Percentiles rank a stretch among this genome's conserved stretches.
phyloP scores from a whole-genome alignment of 2,329 filamentous ascomycete genomes.

The Chaetothyriales sp. region DNA sequence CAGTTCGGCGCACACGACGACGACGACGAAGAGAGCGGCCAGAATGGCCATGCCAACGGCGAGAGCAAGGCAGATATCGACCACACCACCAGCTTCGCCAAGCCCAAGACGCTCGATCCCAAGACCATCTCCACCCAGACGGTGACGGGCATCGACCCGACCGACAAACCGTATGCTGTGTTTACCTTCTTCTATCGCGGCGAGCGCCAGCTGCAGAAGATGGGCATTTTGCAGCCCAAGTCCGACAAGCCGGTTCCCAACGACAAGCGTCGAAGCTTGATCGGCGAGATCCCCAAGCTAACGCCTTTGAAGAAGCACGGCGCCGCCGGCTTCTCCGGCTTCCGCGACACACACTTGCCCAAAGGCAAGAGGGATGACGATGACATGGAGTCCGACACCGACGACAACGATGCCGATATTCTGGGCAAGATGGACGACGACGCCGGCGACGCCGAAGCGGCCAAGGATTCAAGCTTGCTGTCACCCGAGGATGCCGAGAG shows the following conservation, averaged over 20 bases:
- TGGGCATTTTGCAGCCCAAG: constrained; percentile 71
- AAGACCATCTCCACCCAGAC: constrained; percentile 98
- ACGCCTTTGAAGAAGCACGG: constrained; percentile 75
- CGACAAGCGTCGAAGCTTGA: constrained; percentile 66
- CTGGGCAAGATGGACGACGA: constrained; percentile 50
- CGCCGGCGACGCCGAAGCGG: constrained; percentile 45
- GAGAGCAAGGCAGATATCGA: constrained; percentile 63
- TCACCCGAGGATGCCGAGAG: constrained; percentile 48
- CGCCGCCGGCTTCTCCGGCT: constrained; percentile 78
- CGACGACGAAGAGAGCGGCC: constrained; percentile 61
- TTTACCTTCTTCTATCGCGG: constrained; percentile 98
- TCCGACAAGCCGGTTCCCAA: constrained; percentile 46
- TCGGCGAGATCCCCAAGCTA: constrained; percentile 72
- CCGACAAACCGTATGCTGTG: constrained; percentile 87
- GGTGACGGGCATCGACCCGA: constrained; percentile 87
- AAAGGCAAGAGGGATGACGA: constrained; percentile 45
- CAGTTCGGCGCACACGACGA: constrained; percentile 97
- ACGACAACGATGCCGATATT: constrained; percentile 56
- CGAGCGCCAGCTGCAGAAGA: constrained; percentile 89
- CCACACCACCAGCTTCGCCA: constrained; percentile 94
- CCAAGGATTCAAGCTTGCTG: constrained; percentile 35
- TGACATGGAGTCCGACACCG: constrained; percentile 63
- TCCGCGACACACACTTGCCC: constrained; percentile 50
- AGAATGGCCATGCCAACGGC: constrained; percentile 34
- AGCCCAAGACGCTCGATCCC: constrained; percentile 87